Conservation (phyloP, 148 eudicot species). For the Amaranthus palmeri region DNA sequence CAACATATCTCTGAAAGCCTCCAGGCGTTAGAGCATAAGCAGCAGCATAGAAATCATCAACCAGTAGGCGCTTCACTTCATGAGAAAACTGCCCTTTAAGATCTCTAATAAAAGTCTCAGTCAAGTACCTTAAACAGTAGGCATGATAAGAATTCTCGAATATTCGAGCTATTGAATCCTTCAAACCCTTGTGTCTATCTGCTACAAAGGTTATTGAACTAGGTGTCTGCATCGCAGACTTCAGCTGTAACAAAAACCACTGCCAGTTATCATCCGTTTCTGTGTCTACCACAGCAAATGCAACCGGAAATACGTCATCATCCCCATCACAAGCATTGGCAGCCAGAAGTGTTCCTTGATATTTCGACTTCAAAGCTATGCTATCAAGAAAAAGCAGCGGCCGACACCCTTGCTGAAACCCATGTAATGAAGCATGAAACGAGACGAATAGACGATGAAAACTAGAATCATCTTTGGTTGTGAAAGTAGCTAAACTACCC, state of each 20-base stretch:
- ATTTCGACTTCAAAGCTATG: constrained; percentile 70
- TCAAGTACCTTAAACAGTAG: constrained; percentile 68
- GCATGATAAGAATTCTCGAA: constrained; percentile 64
- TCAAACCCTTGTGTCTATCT: constrained; percentile 70
- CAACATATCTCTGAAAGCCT: constrained; percentile 51
- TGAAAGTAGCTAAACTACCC: constrained; percentile 87
- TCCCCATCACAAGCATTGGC: constrained; percentile 88
- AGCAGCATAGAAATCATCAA: constrained; percentile 70
- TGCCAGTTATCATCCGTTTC: constrained; percentile 88
- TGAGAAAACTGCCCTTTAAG: constrained; percentile 77
- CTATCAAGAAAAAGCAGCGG: constrained; percentile 90
- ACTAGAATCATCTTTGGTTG: constrained; percentile 87
- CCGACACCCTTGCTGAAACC: constrained; percentile 84
- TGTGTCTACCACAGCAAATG: constrained; percentile 81
- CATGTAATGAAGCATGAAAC: constrained; percentile 74
- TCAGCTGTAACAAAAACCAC: constrained; percentile 79
- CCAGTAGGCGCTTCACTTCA: constrained; percentile 77
- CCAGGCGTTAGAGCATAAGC: constrained; percentile 68
- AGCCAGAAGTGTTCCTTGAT: constrained; percentile 86
- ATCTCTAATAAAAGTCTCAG: constrained; percentile 62
- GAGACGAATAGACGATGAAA: constrained; percentile 89
- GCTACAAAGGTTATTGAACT: constrained; percentile 68
- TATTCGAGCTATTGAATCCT: constrained; percentile 64
- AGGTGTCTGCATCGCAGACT: constrained; percentile 51
- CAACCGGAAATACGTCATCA: constrained; percentile 91